Conservation (phyloP, 2,329 filamentous ascomycete species). For the Penicillium digitatum region DNA sequence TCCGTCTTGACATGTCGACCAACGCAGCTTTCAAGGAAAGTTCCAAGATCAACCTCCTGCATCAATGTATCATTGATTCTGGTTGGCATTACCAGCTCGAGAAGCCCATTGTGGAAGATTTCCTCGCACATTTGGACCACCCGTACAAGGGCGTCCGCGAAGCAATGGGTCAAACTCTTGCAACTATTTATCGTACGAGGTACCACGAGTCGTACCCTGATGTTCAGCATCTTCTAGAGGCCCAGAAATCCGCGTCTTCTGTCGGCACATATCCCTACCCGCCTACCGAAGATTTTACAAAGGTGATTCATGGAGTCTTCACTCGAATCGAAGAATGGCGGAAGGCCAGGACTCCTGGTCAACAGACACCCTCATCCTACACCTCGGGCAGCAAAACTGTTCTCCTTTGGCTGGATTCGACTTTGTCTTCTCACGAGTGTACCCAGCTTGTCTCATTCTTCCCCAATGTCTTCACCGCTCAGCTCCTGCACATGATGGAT, state of each 20-base stretch:
- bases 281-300: constrained; percentile 68
- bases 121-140: constrained; percentile 87
- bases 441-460: constrained; percentile 89
- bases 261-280: constrained; percentile 81
- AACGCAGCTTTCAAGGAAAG: constrained; percentile 99
- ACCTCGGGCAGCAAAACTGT: constrained; percentile 96
- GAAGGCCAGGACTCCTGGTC: constrained; percentile 73
- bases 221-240: constrained; percentile 68
- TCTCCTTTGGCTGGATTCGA: constrained; percentile 88
- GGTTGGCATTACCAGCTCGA: constrained; percentile 97
- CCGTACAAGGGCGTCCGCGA: constrained; percentile 97
- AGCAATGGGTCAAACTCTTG: constrained; percentile 84
- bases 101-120: constrained; percentile 81
- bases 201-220: constrained; percentile 92
- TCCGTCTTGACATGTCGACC: constrained; percentile 87
- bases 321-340: constrained; percentile 80
- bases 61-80: constrained; percentile 78
- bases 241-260: constrained; percentile 74
- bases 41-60: constrained; percentile 86
- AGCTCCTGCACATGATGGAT: constrained; percentile 99
- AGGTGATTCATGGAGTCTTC: constrained; percentile 72
- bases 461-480: constrained; percentile 80
- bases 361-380: constrained; percentile 90
- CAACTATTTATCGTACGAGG: constrained; percentile 80
- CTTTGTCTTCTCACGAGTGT: constrained; percentile 87